Conservation (phyloP, 495 filamentous ascomycete species). For the Pyrenula massariospora region DNA sequence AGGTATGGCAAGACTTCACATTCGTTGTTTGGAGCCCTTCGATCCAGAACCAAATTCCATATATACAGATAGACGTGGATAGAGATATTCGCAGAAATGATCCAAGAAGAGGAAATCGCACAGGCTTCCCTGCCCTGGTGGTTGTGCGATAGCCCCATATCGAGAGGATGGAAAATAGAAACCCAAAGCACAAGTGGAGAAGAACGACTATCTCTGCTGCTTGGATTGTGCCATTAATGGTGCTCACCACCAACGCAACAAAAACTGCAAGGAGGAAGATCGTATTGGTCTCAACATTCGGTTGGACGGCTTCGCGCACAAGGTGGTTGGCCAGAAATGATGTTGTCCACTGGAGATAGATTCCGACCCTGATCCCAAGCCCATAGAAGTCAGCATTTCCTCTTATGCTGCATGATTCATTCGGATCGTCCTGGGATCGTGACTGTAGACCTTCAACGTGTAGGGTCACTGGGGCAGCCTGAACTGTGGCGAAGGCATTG, state of each 20-base stretch:
- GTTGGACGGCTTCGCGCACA: background rate
- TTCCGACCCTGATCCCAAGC: slow-evolving; percentile 23
- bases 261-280: background rate
- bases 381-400: slow-evolving; percentile 27
- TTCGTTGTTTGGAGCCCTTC: background rate
- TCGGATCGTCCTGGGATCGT: too few relatives aligned
- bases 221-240: background rate
- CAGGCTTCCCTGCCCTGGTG: background rate
- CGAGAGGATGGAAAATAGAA: background rate
- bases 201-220: background rate
- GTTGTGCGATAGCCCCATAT: background rate
- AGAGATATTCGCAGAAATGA: background rate
- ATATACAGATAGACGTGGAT: background rate
- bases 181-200: background rate
- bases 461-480: too few relatives aligned
- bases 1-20: background rate
- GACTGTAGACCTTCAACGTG: too few relatives aligned
- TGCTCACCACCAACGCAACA: background rate
- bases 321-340: background rate
- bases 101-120: background rate
- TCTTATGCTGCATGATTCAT: too few relatives aligned
- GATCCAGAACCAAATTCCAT: background rate
- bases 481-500: too few relatives aligned
- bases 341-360: slow-evolving; percentile 22
- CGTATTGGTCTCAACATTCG: background rate